Conservation (phyloP, 306 rosid genomes). For the Vigna reflexopilosa region DNA sequence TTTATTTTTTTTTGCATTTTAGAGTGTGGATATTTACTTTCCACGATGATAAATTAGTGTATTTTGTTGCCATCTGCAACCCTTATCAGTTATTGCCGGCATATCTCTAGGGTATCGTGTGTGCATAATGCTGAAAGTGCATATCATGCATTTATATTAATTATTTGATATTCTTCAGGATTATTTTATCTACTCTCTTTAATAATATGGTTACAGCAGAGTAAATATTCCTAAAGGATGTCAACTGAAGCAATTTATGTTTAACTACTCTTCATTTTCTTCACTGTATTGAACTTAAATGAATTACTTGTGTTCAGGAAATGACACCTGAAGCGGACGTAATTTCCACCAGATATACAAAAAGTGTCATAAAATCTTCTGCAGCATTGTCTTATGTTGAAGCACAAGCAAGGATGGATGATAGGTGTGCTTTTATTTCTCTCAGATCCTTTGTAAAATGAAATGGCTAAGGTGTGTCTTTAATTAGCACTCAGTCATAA, state of each 20-base stretch:
- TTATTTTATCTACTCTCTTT: slow-evolving; percentile 9
- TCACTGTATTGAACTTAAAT: slow-evolving; percentile 6
- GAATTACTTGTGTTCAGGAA: slow-evolving; percentile 69
- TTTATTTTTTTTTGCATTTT: no score
- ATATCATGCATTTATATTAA: background rate
- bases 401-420: slow-evolving; percentile 99
- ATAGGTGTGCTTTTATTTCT: slow-evolving; percentile 67
- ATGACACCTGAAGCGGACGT: slow-evolving; percentile 96
- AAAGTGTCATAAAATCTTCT: slow-evolving; percentile 85
- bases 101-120: background rate
- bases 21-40: background rate
- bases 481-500: slow-evolving; percentile 18
- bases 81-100: background rate
- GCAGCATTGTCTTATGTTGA: slow-evolving; percentile 96
- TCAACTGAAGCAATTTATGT: slow-evolving; percentile 35
- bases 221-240: slow-evolving; percentile 19
- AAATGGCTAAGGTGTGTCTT: slow-evolving; percentile 19
- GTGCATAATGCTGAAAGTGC: background rate
- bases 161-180: slow-evolving; percentile 12
- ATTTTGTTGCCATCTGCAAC: slow-evolving; percentile 21
- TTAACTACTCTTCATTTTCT: slow-evolving; percentile 2
- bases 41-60: background rate
- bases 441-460: slow-evolving; percentile 25
- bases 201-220: slow-evolving; percentile 6
- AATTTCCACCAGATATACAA: slow-evolving; percentile 76